These are phyloP conservation scores for Lupinus albus DNA, from an alignment of 306 rosid genomes.

Conservation along the genomic window DNA sequence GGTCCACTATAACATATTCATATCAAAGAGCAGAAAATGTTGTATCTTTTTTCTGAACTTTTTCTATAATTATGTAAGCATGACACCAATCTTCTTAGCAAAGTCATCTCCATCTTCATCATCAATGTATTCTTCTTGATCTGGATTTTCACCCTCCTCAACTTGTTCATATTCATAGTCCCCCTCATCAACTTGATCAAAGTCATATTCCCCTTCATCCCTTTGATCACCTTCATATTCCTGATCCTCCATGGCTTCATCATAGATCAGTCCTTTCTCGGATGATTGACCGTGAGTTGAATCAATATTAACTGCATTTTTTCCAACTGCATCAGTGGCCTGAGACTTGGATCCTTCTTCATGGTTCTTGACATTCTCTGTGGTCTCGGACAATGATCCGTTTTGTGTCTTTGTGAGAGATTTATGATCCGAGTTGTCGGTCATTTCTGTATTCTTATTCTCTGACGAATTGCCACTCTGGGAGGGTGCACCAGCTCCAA, in stretches of 20 bases:
- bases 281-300: conserved; percentile 45
- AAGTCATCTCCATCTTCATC: conserved; percentile 92
- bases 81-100: conserved; percentile 90
- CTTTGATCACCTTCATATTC: conserved; percentile 69
- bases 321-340: conserved; percentile 44
- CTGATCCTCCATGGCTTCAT: conserved; percentile 61
- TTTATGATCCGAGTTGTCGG: conserved; percentile 36
- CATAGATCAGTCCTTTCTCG: conserved; percentile 68
- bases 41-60: conserved; percentile 10
- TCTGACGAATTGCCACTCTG: conserved; percentile 46
- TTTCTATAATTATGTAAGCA: conserved; percentile 52
- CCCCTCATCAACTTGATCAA: conserved; percentile 77
- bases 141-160: conserved; percentile 71
- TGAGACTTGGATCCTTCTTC: conserved; percentile 49
- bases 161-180: conserved; percentile 60
- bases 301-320: conserved; percentile 40
- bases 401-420: conserved; percentile 27
- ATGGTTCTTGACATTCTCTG: conserved; percentile 41
- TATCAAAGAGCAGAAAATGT: conserved; percentile 24
- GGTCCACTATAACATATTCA: conserved; percentile 35
- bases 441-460: conserved; percentile 43
- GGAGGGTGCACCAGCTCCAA: conserved; percentile 49
- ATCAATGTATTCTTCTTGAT: conserved; percentile 70
- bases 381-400: conserved; percentile 38
- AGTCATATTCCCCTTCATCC: conserved; percentile 77